Evolutionary conservation across 2,329 filamentous ascomycete species (phyloP), one percentile per base, ranked within the genome.

Genomic region (Arthrobotrys musiformis): DNA sequence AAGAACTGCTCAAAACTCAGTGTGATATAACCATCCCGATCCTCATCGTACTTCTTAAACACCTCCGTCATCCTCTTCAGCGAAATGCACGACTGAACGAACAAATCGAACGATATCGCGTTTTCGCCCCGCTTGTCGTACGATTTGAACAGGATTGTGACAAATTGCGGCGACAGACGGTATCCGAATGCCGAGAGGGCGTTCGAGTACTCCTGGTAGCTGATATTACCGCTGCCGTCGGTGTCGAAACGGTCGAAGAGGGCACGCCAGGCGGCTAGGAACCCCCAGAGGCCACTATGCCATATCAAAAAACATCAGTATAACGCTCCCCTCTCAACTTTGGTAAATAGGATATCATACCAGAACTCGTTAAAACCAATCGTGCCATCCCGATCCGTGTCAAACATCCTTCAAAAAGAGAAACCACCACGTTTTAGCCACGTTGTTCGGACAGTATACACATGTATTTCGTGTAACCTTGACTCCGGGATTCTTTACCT

Each of bases 51-150:
- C 85, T 94, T 94, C 87, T 99, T 99, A 84, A 99, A 99, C 28
- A 97, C 93, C 84, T 99, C 95, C 76, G 95, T 99, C 94, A 99
- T 98, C 81, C 95, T 89, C 88, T 98, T 97, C 81, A 99, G 86
- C 81, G 90, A 93, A 82, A 99, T 98, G 84, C 95, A 98, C 63
- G 93, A 93, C 86, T 99, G 95, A 78, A 99, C 95, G 82, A 99
- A 99, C 62, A 99, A 85, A 85, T 99, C 95, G 82, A 99, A 99
- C 22, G 79, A 81, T 70, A 82, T 81, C 26, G 80, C 81, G 37
- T 82, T 80, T 73, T 81, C 79, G 0, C 85, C 85, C 79, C 88
- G 87, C 86, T 91, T 93, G 83, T 97, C 94, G 85, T 96, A 98
- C 0, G 93, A 95, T 80, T 89, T 87, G 85, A 97, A 99, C 62